These are phyloP conservation scores for Yarrowia sp. DNA, from an alignment of 805 yeast genomes.

Conservation along the genomic window DNA sequence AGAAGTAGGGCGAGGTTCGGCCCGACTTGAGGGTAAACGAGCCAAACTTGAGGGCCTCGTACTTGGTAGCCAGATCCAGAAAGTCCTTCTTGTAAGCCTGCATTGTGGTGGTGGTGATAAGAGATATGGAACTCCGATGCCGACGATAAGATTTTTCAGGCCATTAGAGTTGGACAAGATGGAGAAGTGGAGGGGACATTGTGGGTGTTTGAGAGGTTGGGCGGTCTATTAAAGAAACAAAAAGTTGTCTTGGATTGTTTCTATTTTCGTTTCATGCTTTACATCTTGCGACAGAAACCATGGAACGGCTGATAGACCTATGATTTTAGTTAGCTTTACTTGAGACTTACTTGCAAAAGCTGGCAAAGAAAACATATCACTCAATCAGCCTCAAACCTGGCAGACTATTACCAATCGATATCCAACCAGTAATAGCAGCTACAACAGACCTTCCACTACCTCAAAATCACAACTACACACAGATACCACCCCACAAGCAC, in stretches of 20 bases:
- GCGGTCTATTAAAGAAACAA: too few species aligned
- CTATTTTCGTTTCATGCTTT: too few species aligned
- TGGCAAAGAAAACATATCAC: too few species aligned
- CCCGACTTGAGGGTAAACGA: constrained; percentile 88
- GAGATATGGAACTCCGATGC: not conserved
- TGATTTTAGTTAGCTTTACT: too few species aligned
- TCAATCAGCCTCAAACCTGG: too few species aligned
- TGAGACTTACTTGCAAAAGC: too few species aligned
- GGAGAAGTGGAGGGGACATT: not conserved
- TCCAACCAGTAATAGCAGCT: too few species aligned
- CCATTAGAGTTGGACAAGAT: not conserved
- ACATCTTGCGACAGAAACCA: too few species aligned
- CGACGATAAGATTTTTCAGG: not conserved
- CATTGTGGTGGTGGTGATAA: constrained; percentile 36
- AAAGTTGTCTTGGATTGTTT: too few species aligned
- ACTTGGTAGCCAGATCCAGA: constrained; percentile 76
- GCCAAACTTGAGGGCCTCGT: constrained; percentile 84
- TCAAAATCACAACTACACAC: not conserved
- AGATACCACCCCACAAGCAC: not conserved
- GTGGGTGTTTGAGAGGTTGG: not conserved
- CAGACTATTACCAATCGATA: too few species aligned
- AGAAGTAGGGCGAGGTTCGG: constrained; percentile 91
- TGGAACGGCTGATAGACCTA: too few species aligned
- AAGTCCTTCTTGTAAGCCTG: constrained; percentile 59
- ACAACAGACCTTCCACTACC: too few species aligned